Evolutionary conservation across 1,139 yeast genomes (phyloP).

Genomic region (Candida sanyaensis): DNA sequence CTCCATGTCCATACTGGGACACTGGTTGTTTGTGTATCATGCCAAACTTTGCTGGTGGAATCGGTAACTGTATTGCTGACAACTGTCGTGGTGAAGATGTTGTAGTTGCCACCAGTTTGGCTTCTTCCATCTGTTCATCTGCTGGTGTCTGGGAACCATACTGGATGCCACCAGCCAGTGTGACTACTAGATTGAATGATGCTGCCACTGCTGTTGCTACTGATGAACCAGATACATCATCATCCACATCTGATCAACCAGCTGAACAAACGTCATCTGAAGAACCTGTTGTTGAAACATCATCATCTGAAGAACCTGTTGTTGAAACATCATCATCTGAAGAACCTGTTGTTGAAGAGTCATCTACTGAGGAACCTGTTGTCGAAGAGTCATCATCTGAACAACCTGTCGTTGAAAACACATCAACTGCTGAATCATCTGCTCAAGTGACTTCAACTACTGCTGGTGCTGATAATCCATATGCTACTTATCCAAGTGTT

Average conservation of each 20-base stretch:
- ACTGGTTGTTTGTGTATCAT: constrained; percentile 40
- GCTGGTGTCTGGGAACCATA: constrained; percentile 44
- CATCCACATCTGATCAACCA: not conserved
- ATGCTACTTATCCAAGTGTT: constrained; percentile 32
- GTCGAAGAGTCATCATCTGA: not conserved
- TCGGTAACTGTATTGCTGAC: constrained; percentile 32
- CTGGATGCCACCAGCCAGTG: constrained; percentile 41
- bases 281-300: not conserved
- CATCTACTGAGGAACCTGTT: not conserved
- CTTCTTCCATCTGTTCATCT: constrained; percentile 37
- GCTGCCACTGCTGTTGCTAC: constrained; percentile 24
- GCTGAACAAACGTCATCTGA: constrained; percentile 2
- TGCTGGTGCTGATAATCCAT: constrained; percentile 12
- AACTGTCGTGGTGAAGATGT: constrained; percentile 38
- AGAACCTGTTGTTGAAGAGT: not conserved
- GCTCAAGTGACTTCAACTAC: constrained; percentile 8
- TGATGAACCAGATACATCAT: not conserved
- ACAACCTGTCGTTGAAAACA: not conserved
- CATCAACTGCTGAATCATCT: too few relatives aligned
- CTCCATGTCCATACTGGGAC: constrained; percentile 40
- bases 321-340: too few relatives aligned
- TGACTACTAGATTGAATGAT: constrained; percentile 31
- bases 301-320: too few relatives aligned
- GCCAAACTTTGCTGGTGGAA: constrained; percentile 28
- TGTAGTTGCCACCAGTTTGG: constrained; percentile 37